Percentiles rank a stretch among this genome's conserved stretches.
Evolutionary conservation across 331 rosid genomes (phyloP).

Genomic region (Rhamnella rubrinervis): DNA sequence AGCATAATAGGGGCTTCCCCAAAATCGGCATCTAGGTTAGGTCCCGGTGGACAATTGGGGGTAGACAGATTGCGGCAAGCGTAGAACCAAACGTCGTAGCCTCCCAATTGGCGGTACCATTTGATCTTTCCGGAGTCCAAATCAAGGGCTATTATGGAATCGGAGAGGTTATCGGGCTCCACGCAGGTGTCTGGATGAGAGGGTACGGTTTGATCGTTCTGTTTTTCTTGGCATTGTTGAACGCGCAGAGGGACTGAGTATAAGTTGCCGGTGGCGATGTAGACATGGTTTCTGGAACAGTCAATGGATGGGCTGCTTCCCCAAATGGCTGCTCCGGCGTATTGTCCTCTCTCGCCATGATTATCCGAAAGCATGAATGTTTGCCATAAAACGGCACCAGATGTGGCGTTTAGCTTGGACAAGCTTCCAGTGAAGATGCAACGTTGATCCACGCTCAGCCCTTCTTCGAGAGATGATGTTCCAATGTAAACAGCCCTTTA

Average conservation of each 20-base stretch:
- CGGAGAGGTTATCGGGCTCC: slow-evolving; percentile 51
- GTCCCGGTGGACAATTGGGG: slow-evolving; percentile 46
- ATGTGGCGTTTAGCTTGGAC: slow-evolving; percentile 18
- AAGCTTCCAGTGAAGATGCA: slow-evolving; percentile 48
- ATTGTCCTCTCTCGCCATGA: slow-evolving; percentile 9
- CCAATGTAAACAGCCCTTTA: slow-evolving; percentile 29
- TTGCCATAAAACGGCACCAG: slow-evolving; percentile 38
- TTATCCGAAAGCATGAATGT: slow-evolving; percentile 44
- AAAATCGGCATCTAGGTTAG: slow-evolving; percentile 46
- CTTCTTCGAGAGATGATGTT: slow-evolving; percentile 43
- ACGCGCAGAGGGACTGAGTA: slow-evolving; percentile 46
- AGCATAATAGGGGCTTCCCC: slow-evolving; percentile 48
- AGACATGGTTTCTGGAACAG: slow-evolving; percentile 27
- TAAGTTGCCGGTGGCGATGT: slow-evolving; percentile 57
- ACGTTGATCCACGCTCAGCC: slow-evolving; percentile 20
- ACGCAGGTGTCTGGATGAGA: slow-evolving; percentile 35
- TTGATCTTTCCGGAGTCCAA: slow-evolving; percentile 41
- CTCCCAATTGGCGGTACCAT: slow-evolving; percentile 58
- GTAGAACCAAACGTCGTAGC: slow-evolving; percentile 48
- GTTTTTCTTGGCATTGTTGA: slow-evolving; percentile 42
- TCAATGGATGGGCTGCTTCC: slow-evolving; percentile 55
- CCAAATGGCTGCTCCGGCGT: slow-evolving; percentile 47
- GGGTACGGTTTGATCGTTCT: slow-evolving; percentile 37
- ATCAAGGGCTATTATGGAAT: slow-evolving; percentile 71
- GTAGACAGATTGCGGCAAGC: slow-evolving; percentile 32